Conservation (phyloP, 1,284 basidiomycete genomes). For the Rhodotorula glutinis region DNA sequence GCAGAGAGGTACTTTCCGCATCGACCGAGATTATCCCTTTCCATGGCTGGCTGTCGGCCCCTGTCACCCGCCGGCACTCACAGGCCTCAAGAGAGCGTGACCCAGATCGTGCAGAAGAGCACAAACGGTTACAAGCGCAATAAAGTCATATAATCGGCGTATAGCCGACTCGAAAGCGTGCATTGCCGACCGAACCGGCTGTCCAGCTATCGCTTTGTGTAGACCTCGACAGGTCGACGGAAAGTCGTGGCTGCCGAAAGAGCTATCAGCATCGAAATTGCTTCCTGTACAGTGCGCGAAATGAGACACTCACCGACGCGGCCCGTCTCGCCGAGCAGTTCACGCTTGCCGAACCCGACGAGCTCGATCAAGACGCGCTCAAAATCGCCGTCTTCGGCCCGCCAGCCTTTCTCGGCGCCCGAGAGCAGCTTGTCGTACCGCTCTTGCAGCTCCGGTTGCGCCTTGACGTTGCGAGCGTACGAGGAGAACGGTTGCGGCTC, state of each 20-base stretch:
- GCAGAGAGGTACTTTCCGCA: no score
- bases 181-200: no score
- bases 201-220: constrained; percentile 17
- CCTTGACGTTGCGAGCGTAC: constrained; percentile 65
- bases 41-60: no score
- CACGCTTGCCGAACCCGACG: constrained; percentile 60
- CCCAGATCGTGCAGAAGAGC: no score
- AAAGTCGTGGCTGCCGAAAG: constrained; percentile 53
- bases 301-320: constrained; percentile 2
- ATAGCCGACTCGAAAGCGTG: no score
- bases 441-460: constrained; percentile 1
- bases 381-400: constrained; percentile 57
- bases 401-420: constrained; percentile 60
- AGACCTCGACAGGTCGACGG: constrained; percentile 25
- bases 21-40: no score
- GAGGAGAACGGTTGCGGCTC: constrained; percentile 77
- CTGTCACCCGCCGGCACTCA: no score
- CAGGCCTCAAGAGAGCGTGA: no score
- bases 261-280: no score
- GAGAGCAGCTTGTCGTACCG: constrained; percentile 42
- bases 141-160: no score
- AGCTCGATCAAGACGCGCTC: constrained; percentile 53
- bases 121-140: no score
- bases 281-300: no score
- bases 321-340: constrained; percentile 58